Percentiles rank a stretch among this genome's conserved stretches.
phyloP scores from a whole-genome alignment of 2,329 filamentous ascomycete genomes.

The Colletotrichum godetiae region DNA sequence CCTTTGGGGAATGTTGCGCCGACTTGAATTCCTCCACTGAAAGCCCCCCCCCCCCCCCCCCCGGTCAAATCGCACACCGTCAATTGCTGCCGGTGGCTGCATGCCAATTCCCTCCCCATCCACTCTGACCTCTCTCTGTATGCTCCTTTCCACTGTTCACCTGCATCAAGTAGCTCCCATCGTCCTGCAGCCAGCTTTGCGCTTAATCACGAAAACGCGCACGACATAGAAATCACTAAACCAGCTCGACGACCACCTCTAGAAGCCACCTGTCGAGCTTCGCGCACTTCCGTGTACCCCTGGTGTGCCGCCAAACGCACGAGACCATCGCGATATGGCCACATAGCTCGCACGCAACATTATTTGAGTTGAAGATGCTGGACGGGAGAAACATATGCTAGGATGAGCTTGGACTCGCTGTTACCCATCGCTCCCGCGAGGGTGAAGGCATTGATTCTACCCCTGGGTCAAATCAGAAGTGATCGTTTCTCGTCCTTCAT shows the following conservation, averaged over 20 bases:
- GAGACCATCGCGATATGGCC: conserved; percentile 29
- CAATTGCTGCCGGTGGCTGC: conserved; percentile 31
- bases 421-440: conserved; percentile 92
- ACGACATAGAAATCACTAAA: neutral
- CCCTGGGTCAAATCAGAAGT: conserved; percentile 86
- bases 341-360: conserved; percentile 24
- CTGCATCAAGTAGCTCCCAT: conserved; percentile 15
- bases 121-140: conserved; percentile 1
- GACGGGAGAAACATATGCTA: conserved; percentile 56
- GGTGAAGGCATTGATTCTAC: conserved; percentile 87
- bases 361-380: conserved; percentile 35
- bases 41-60: conserved; percentile 22
- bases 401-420: conserved; percentile 89
- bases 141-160: conserved; percentile 13
- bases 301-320: neutral
- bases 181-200: conserved; percentile 16
- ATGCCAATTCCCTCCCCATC: conserved; percentile 23
- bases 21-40: conserved; percentile 2
- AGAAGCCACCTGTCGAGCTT: conserved; percentile 16
- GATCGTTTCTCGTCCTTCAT: conserved; percentile 84
- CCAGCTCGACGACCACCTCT: neutral
- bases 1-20: conserved; percentile 1
- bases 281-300: conserved; percentile 1
- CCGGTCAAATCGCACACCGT: conserved; percentile 32
- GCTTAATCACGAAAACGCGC: neutral